Evolutionary conservation across 306 rosid genomes (phyloP), one percentile per base, ranked within the genome.

Genomic region (Pterocarpus macrocarpus): DNA sequence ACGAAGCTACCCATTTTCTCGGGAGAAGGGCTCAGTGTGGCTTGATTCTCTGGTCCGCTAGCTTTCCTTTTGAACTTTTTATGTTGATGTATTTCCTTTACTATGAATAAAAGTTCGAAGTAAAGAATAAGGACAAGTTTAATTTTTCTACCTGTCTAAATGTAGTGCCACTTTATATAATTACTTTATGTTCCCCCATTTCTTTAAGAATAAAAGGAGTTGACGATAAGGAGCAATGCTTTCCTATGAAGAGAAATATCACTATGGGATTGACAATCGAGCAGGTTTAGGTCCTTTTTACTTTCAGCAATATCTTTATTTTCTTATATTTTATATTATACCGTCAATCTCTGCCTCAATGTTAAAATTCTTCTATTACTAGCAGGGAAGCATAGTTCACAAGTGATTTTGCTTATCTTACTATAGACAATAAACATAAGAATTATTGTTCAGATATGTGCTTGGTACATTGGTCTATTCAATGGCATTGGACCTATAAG

Each of bases 401-500:
- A 75, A 49, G 64, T 80, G 84, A 14, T 73, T 67, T 76, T 45
- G 14, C 38, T 45, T 39, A 15, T n/a, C 39, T 33, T 59, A 8
- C 68, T 56, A 53, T 61, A 44, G 71, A 56, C 50, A 73, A 49
- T 80, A 71, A 87, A 81, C 64, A 61, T 53, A 22, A 0, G 55
- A 75, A 52, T 58, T 84, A 35, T 81, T 83, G 50, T 88, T 82
- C 90, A 95, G 99, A 93, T 95, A 88, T 84, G 99, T 69, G 93
- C 87, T 77, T 95, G 97, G 94, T 93, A 91, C 83, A 88, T 95
- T 63, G 99, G 99, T 77, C 87, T 95, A 71, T 95, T 95, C 91
- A 95, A 95, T 64, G 99, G 99, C 80, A 85, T 93, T 71, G 99
- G 98, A 83, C 72, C 91, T 57, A 65, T 90, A 58, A 89, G 98